Conservation (phyloP, 2,329 filamentous ascomycete species). For the Corynespora cassiicola region DNA sequence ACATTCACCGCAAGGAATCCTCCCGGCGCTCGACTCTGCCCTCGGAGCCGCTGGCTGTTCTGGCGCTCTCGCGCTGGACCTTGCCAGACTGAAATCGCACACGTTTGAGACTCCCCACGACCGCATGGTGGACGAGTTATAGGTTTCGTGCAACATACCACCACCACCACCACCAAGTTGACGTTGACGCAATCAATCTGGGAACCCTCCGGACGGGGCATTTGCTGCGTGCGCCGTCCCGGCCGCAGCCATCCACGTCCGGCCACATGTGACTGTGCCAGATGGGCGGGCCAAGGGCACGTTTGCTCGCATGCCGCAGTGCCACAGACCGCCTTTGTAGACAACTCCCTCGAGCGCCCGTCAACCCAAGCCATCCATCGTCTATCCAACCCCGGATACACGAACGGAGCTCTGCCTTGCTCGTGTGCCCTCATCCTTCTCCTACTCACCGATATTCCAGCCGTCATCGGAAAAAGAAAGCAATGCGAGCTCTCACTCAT, state of each 20-base stretch:
- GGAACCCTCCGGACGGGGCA: too few relatives aligned
- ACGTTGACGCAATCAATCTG: constrained; percentile 2
- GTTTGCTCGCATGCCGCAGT: constrained; percentile 10
- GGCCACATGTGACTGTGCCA: constrained; percentile 1
- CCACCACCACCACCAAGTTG: neutral
- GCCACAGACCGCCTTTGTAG: constrained; percentile 15
- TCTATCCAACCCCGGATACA: neutral
- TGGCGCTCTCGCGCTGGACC: constrained; percentile 33
- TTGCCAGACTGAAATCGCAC: constrained; percentile 44
- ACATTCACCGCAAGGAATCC: constrained; percentile 40
- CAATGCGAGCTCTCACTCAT: too few relatives aligned
- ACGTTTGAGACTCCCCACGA: constrained; percentile 46
- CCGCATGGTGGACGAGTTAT: constrained; percentile 40
- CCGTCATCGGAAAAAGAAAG: too few relatives aligned
- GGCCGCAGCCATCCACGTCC: constrained; percentile 1
- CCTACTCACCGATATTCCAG: too few relatives aligned
- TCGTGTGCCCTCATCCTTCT: too few relatives aligned
- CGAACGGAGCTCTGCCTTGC: neutral
- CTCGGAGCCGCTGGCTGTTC: constrained; percentile 40
- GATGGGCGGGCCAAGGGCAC: constrained; percentile 11
- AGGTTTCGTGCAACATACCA: constrained; percentile 37
- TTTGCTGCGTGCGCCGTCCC: constrained; percentile 1
- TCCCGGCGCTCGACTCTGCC: constrained; percentile 34
- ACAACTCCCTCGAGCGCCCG: too few relatives aligned
- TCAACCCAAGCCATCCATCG: too few relatives aligned